A percentile compares a stretch with the other conserved stretches of the same genome.
phyloP scores from a whole-genome alignment of 768 basidiomycete species.

The Phylloporus scabripes region DNA sequence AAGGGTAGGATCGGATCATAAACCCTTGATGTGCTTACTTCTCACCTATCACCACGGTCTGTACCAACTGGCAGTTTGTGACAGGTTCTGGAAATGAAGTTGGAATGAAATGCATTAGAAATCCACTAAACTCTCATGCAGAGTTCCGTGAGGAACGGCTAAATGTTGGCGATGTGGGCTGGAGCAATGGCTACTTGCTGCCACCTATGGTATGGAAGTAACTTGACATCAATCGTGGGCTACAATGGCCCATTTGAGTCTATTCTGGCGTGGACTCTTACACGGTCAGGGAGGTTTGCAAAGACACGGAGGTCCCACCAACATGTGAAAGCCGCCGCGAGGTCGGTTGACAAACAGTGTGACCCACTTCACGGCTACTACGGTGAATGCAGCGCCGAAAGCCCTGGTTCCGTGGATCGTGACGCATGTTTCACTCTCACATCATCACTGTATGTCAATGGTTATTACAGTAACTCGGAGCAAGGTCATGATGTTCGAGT shows the following conservation, averaged over 20 bases:
- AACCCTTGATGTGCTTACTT: too few species aligned
- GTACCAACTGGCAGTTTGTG: not conserved
- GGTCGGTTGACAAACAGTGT: not conserved
- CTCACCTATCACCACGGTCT: not conserved
- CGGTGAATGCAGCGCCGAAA: constrained; percentile 4
- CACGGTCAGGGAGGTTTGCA: not conserved
- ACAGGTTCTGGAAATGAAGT: not conserved
- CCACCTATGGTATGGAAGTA: not conserved
- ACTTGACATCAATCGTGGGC: not conserved
- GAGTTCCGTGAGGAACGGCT: not conserved
- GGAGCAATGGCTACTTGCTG: not conserved
- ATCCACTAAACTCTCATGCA: not conserved
- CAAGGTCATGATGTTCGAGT: not conserved
- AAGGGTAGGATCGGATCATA: not conserved
- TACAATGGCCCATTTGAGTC: not conserved
- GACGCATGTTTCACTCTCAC: not conserved
- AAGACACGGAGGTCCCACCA: not conserved
- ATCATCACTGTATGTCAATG: not conserved
- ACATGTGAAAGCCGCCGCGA: not conserved
- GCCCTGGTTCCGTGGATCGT: not conserved
- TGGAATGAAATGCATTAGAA: not conserved
- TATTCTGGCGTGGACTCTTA: not conserved
- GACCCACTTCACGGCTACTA: not conserved
- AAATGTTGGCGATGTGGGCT: not conserved
- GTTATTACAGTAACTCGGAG: not conserved